Evolutionary conservation across 805 yeast genomes (phyloP), one percentile per base, ranked within the genome.

Genomic region (Metschnikowia amazonensis): DNA sequence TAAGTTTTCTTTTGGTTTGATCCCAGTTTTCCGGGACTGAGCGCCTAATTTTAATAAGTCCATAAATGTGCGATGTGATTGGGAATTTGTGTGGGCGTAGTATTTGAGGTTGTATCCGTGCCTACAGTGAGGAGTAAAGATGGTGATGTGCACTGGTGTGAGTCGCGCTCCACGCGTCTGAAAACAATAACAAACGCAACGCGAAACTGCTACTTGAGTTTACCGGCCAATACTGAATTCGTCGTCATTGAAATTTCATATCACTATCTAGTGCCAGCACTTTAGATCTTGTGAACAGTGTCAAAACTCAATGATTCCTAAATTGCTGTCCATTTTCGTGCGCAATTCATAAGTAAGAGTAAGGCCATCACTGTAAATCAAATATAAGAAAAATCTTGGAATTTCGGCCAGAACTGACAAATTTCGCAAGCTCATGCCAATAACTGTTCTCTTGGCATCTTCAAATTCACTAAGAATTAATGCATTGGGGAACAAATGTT

Each of bases 21-120:
- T 63, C 5, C 89, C 89, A 0, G 87, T 82, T 57, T 79, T 82
- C n/a, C 90, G 72, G 33, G 89, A 79, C 56, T 70, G 72, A 29
- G 72, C 65, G 1, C 89, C 89, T n/a, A 72, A 69, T 55, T 69
- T 74, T 37, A 71, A 54, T 45, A 67, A 53, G 50, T 70, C 72
- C 76, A 70, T 70, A 30, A 23, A 20, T 20, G 7, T n/a, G 27
- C 2, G 13, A 14, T 34, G 13, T 20, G 11, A n/a, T 27, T 5
- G 25, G 18, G 24, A 18, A 32, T 34, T 13, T 30, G 28, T 27
- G 33, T 32, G 23, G 18, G 18, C 16, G 35, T 17, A 5, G n/a
- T 20, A 17, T 7, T 21, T 9, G 8, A 34, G n/a, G 27, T 34
- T 21, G 17, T 34, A 9, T 32, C 23, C n/a, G n/a, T 21, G 25